A percentile compares a stretch with the other conserved stretches of the same genome.
Evolutionary conservation across 768 basidiomycete species (phyloP).

Genomic region (Pleurotus platypus): DNA sequence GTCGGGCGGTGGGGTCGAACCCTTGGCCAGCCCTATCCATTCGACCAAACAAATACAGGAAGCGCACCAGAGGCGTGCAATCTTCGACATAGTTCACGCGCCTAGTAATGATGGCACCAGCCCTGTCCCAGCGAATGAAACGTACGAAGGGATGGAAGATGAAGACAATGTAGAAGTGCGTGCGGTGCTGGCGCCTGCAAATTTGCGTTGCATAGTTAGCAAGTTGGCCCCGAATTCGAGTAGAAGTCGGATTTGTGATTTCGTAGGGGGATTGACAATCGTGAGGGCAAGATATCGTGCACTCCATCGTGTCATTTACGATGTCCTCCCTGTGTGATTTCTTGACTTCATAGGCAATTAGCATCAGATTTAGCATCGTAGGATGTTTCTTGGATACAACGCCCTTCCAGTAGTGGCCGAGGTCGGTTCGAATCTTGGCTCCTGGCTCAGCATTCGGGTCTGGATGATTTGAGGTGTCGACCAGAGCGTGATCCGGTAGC

Average conservation of each 20-base stretch:
- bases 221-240: slow-evolving; percentile 17
- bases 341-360: background rate
- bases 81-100: slow-evolving; percentile 18
- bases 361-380: slow-evolving; percentile 10
- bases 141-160: slow-evolving; percentile 20
- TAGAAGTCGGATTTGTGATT: background rate
- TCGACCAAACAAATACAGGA: slow-evolving; percentile 19
- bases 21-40: background rate
- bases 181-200: slow-evolving; percentile 22
- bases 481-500: slow-evolving; percentile 6
- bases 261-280: background rate
- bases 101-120: slow-evolving; percentile 21
- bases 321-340: background rate
- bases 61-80: slow-evolving; percentile 14
- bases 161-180: slow-evolving; percentile 24
- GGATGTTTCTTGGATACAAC: slow-evolving; percentile 1
- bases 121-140: slow-evolving; percentile 31
- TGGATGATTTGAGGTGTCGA: slow-evolving; percentile 11
- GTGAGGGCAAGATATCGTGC: background rate
- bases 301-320: too few relatives aligned
- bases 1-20: background rate
- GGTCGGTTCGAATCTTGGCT: slow-evolving; percentile 5
- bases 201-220: slow-evolving; percentile 18
- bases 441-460: background rate
- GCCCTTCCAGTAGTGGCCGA: slow-evolving; percentile 2